Evolutionary conservation across 1,284 basidiomycete genomes (phyloP), one percentile per base, ranked within the genome.

Genomic region (Heliocybe sulcata): DNA sequence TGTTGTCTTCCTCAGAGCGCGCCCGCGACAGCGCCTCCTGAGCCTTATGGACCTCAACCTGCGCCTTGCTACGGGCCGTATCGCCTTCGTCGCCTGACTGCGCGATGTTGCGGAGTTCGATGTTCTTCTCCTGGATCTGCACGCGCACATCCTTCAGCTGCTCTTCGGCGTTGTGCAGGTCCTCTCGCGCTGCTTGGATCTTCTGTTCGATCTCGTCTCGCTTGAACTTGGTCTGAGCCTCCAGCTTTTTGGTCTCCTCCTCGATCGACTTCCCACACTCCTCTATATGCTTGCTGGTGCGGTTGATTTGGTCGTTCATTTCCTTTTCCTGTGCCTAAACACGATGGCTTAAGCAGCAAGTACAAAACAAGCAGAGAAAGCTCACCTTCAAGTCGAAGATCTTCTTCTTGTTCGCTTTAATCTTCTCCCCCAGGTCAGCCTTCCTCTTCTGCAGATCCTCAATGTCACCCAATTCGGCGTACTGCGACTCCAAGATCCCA

Each of bases 181-280:
- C 56, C 0, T 61, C 61, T 29, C 68, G 67, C 16, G 79, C 77
- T 14, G 67, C 67, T 0, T 79, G 72, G 23, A 87, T 71, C 62
- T 77, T 74, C 26, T 69, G 67, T 47, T 77, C 74, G 1, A 73
- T 73, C 58, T 81, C 79, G 49, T 87, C 80, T 20, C 79, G 82
- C 62, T 82, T 83, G 10, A 72, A 77, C 59, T 87, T 81, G 1
- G 79, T 80, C 58, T 81, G 76, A 3, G 72, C 72, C 52, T 79
- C 81, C 62, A 83, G 69, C 35, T 82, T 81, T 35, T 69, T 69
- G 20, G 74, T 72, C 65, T 90, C 87, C 12, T 72, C 73, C 1
- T 63, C 68, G 51, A 93, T 89, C 54, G 80, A 72, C 11, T 64
- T 59, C 3, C 83, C 70, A 42, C 80, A 72, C 0, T 74, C 72